Base-by-base conservation (phyloP, 2,329 filamentous ascomycete genomes). In the Periconia sp. region DNA sequence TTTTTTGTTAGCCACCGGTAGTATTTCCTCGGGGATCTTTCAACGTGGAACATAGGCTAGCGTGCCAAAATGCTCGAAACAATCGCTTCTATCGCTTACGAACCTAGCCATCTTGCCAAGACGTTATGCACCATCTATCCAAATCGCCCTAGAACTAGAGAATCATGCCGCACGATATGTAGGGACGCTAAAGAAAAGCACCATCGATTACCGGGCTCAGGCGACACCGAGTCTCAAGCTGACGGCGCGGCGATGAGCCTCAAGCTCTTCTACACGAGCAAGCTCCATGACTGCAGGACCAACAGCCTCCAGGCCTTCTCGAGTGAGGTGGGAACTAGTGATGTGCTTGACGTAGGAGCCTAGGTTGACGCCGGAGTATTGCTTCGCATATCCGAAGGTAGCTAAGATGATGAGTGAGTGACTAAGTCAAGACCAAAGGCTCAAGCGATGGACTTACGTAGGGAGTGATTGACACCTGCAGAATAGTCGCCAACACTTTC, bases 401-500 rank as follows among this genome's bases (percentile, higher is more conserved):
- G 94, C 91, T 95, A n/a, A 15, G 30, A 4, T 24, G 7, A 2
- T 17, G 57, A 18, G 39, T 58, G 32, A 60, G 41, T 28, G 37
- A n/a, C n/a, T n/a, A n/a, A n/a, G n/a, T n/a, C n/a, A n/a, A n/a
- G n/a, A n/a, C n/a, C n/a, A n/a, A n/a, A n/a, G n/a, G n/a, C n/a
- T n/a, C 15, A 31, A 16, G 24, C 29, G 25, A 31, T 16, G 23
- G 21, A 86, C 89, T 83, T 86, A 95, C 91, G 94, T 54, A 99
- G 77, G 45, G 89, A 95, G 77, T 99, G 94, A 71, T 99, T 99
- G 29, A 99, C 94, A 63, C 94, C 94, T 39, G 94, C 94, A 52
- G 91, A 96, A 75, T 99, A 99, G 70, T 99, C 94, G 32, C 94
- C 94, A 3, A 99, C 94, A 69, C 89, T 95, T 74, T 99, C 94